A percentile compares a stretch with the other conserved stretches of the same genome.
phyloP scores from a whole-genome alignment of 768 basidiomycete species.

The Tulasnella calospora region DNA sequence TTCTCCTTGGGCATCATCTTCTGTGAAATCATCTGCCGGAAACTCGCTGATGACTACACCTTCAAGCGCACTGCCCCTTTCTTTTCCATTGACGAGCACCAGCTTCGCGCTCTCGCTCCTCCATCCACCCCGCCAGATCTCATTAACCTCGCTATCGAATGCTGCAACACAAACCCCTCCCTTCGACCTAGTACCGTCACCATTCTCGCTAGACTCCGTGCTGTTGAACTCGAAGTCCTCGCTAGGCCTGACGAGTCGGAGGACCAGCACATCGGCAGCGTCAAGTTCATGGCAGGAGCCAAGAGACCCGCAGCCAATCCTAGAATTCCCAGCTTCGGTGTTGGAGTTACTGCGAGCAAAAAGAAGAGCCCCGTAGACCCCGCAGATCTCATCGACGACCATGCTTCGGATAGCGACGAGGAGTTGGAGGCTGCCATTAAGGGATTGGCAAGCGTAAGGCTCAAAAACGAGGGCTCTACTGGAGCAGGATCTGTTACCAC shows the following conservation, averaged over 20 bases:
- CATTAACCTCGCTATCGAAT: conserved; percentile 71
- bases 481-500: conserved; percentile 12
- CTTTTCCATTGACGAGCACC: conserved; percentile 71
- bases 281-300: conserved; percentile 71
- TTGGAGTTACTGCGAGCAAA: conserved; percentile 60
- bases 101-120: conserved; percentile 63
- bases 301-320: conserved; percentile 56
- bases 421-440: conserved; percentile 59
- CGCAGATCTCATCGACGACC: conserved; percentile 39
- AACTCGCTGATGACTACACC: conserved; percentile 71
- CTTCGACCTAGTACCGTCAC: conserved; percentile 69
- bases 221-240: conserved; percentile 81
- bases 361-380: conserved; percentile 40
- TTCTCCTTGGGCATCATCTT: conserved; percentile 92
- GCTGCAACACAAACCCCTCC: conserved; percentile 59
- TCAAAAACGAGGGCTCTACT: neutral
- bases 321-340: conserved; percentile 83
- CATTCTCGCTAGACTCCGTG: conserved; percentile 71
- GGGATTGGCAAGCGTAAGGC: conserved; percentile 40
- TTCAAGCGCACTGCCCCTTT: conserved; percentile 62
- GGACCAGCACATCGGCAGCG: conserved; percentile 74
- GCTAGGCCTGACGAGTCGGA: conserved; percentile 57
- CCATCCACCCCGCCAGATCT: conserved; percentile 76
- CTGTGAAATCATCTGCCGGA: conserved; percentile 81
- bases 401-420: conserved; percentile 47